Base-by-base conservation (phyloP, 176 grass and related monocot species). In the Saccharum spontaneum region DNA sequence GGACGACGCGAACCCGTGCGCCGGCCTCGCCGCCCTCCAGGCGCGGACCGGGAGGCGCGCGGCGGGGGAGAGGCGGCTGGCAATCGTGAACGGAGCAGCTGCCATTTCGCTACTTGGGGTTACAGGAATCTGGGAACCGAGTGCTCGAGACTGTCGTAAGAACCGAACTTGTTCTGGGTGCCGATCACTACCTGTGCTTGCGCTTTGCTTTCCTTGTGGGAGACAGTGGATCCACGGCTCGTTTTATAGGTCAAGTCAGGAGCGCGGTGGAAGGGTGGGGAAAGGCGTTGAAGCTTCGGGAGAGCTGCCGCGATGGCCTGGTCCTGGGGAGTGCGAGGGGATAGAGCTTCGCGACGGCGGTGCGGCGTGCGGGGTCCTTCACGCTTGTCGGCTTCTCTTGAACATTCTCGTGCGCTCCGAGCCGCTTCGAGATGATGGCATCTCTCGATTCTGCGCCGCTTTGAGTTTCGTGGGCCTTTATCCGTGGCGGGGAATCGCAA, bases 71-170 rank as follows among this genome's bases (percentile, higher is more conserved):
- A 94, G 74, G 2, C 85, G 87, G 79, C 93, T 83, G 28, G 68
- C 87, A 83, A 92, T 75, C 48, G 87, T 63, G 78, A 91, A 92
- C 16, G 90, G 87, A 67, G 93, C 46, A 34, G 63, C 75, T 18
- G 87, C 90, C 93, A 94, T 94, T 15, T 65, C 46, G 8, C 61
- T 34, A 38, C 33, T 1, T 17, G 33, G 7, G 18, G 8, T 13
- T 26, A 8, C 3, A 10, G 36, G 26, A 7, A 59, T 40, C 24
- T 24, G 20, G 59, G 34, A 36, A 36, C 34, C 34, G 34, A 36
- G 3, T 36, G 26, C 6, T 72, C 10, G 15, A 23, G 67, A 84
- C 84, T 37, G 83, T 66, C 54, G 0, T 7, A 18, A n/a, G 18
- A 20, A 20, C 16, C 13, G 23, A 75, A 4, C 4, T 86, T 15